Percentiles rank a stretch among this genome's conserved stretches.
phyloP scores from a whole-genome alignment of 345 rosid species.

The Murraya koenigii region DNA sequence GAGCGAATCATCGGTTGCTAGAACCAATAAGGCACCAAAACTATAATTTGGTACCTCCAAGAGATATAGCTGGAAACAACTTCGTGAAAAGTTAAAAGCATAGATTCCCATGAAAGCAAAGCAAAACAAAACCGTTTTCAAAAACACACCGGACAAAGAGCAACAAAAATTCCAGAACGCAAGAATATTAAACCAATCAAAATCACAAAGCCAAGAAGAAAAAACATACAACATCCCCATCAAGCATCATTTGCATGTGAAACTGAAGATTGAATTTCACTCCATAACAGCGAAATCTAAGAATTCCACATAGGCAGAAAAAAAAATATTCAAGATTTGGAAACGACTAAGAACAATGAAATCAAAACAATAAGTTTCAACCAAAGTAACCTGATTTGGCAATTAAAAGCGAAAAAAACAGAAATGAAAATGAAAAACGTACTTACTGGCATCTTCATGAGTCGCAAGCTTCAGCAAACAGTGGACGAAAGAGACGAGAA shows the following conservation, averaged over 20 bases:
- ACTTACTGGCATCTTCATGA: slow-evolving; percentile 99
- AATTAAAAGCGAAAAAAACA: not conserved
- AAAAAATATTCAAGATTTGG: not conserved
- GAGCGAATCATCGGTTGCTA: not conserved
- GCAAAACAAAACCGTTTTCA: slow-evolving; percentile 4
- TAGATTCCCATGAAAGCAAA: slow-evolving; percentile 23
- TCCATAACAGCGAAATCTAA: slow-evolving; percentile 1
- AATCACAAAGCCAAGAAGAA: not conserved
- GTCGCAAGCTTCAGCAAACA: slow-evolving; percentile 37
- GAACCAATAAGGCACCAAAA: slow-evolving; percentile 13
- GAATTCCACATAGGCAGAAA: slow-evolving; percentile 3
- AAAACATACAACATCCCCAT: slow-evolving; percentile 5
- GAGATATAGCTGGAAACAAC: slow-evolving; percentile 15
- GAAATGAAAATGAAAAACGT: slow-evolving; percentile 50
- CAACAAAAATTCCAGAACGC: not conserved
- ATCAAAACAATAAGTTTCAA: slow-evolving; percentile 16
- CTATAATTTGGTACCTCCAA: slow-evolving; percentile 15
- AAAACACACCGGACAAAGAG: not conserved
- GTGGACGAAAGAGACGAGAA: slow-evolving; percentile 14
- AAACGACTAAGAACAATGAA: not conserved
- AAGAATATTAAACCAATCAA: not conserved
- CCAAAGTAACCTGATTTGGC: slow-evolving; percentile 24
- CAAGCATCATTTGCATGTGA: not conserved
- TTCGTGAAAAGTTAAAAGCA: not conserved
- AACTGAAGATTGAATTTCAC: slow-evolving; percentile 12